phyloP scores from a whole-genome alignment of 139 green algal species.

The Edaphochlamys debaryana region DNA sequence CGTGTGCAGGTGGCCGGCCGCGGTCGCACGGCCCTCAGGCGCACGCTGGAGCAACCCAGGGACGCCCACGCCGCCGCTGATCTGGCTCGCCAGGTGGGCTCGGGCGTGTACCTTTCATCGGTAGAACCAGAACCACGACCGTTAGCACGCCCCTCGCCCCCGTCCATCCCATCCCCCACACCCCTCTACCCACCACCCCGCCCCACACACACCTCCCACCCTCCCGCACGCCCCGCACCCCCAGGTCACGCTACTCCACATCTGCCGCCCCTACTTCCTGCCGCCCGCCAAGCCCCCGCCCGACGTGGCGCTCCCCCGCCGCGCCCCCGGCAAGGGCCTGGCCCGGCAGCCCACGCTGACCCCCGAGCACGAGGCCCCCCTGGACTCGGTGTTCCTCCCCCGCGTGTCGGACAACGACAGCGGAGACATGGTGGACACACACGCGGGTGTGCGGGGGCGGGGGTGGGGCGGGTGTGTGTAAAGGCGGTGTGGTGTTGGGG shows the following conservation, averaged over 20 bases:
- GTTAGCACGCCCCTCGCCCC: no score
- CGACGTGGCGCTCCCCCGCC: neutral
- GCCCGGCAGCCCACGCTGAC: neutral
- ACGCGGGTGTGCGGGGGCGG: neutral
- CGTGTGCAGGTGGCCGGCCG: neutral
- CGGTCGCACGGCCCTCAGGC: neutral
- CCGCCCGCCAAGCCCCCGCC: conserved; percentile 1
- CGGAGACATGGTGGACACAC: conserved; percentile 22
- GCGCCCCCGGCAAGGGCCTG: no score
- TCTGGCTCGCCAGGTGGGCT: neutral
- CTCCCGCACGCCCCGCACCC: neutral
- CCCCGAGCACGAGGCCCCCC: neutral
- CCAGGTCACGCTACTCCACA: conserved; percentile 13
- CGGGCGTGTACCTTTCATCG: no score
- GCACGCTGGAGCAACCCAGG: neutral
- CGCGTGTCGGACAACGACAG: conserved; percentile 1
- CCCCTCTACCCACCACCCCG: no score
- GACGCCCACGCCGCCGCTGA: neutral
- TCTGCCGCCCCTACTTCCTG: conserved; percentile 20
- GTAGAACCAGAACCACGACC: no score
- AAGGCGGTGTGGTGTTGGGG: neutral
- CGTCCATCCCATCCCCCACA: no score
- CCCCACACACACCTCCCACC: no score
- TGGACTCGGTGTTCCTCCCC: conserved; percentile 17
- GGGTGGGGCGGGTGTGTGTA: neutral